Conservation (phyloP, 2,329 filamentous ascomycete species). For the Alternaria arborescens region DNA sequence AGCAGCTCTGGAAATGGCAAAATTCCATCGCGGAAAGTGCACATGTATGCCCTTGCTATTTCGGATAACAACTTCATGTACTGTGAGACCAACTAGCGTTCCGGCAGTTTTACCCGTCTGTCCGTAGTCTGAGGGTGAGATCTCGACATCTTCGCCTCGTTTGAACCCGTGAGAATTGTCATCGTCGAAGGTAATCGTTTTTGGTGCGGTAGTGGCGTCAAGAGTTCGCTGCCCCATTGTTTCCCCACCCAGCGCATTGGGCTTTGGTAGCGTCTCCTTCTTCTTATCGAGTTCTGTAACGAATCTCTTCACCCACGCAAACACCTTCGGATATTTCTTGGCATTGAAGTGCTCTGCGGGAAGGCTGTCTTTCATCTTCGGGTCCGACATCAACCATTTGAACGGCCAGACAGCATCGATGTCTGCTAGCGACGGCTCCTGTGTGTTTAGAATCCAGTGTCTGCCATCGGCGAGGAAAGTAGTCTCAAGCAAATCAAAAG, state of each 20-base stretch:
- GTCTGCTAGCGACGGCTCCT: slow-evolving; percentile 67
- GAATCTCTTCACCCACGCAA: slow-evolving; percentile 73
- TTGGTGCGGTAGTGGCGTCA: slow-evolving; percentile 58
- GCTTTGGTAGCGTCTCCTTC: slow-evolving; percentile 48
- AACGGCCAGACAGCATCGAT: slow-evolving; percentile 75
- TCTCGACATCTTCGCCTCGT: slow-evolving; percentile 62
- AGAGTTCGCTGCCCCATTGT: slow-evolving; percentile 51
- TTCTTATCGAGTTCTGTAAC: slow-evolving; percentile 56
- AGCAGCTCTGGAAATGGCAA: slow-evolving; percentile 34
- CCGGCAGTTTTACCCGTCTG: slow-evolving; percentile 40
- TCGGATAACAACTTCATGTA: slow-evolving; percentile 38
- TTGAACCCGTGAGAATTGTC: slow-evolving; percentile 64
- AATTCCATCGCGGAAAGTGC: slow-evolving; percentile 54
- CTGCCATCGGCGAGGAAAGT: slow-evolving; percentile 72
- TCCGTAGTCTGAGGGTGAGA: slow-evolving; percentile 46
- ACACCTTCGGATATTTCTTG: slow-evolving; percentile 66
- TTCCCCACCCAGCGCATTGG: slow-evolving; percentile 50
- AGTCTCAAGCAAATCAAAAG: slow-evolving; percentile 68
- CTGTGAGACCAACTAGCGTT: slow-evolving; percentile 37
- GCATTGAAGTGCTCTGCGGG: slow-evolving; percentile 63
- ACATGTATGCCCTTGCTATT: slow-evolving; percentile 38
- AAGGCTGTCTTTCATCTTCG: slow-evolving; percentile 60
- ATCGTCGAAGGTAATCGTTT: slow-evolving; percentile 56
- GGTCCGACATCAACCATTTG: slow-evolving; percentile 66
- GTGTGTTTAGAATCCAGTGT: slow-evolving; percentile 67